Evolutionary conservation across 768 basidiomycete genomes (phyloP), one percentile per base, ranked within the genome.

Genomic region (Macrolepiota albuminosa): DNA sequence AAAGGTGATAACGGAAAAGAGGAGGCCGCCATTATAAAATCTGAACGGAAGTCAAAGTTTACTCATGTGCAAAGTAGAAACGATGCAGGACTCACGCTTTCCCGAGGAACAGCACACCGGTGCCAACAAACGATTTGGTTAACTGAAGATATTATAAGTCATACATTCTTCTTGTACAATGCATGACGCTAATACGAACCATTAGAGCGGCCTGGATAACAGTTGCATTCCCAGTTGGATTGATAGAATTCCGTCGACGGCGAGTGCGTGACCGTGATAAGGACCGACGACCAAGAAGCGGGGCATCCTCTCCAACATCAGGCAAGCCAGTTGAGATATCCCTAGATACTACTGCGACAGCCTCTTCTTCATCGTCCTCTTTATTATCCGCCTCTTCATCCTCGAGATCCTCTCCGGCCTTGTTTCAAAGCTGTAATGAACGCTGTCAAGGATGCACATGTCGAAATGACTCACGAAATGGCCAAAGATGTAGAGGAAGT

Each of bases 101-200:
- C 54, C 94, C 97, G 31, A 99, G 82, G 77, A 99, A 98, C 39
- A 99, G 72, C 10, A 99, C 89, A 16, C 96, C 96, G 14, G 96
- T 98, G 24, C 96, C 96, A 50, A 98, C 86, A 67, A 98, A 98
- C 1, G 90, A 86, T 74, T 98, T 98, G 60, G 97, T 75, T 57
- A 98, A 74, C 93, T 95, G 65, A 11, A 42, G 61, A 43, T 57
- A 60, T 54, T 51, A 50, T 60, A 50, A 61, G 36, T 4, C 18
- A 29, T n/a, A 40, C 34, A 7, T 43, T 43, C 36, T 59, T 33
- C 6, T 49, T 14, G 63, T 54, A 2, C 16, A 7, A 42, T 42
- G 37, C 9, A 26, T 10, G 39, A 26, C 13, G 11, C 21, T 37
- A 31, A 45, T 21, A 70, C 83, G 43, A 66, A 91, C 93, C 95